Evolutionary conservation across 192 early-diverging fungal genomes (phyloP).

Genomic region (Coemansia sp.): DNA sequence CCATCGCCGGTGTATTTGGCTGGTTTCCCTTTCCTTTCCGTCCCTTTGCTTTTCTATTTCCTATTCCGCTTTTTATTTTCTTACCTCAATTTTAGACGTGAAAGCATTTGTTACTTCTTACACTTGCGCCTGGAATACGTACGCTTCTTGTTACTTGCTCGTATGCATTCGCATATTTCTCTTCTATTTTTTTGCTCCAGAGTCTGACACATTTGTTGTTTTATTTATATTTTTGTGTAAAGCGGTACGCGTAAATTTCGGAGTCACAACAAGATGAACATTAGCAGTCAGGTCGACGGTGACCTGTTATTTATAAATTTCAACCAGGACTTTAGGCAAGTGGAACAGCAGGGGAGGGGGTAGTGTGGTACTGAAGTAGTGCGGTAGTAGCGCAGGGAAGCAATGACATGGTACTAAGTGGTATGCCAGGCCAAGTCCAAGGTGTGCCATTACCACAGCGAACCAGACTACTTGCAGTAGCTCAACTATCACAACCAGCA

Average conservation of each 20-base stretch:
- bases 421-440: not conserved
- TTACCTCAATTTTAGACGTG: conserved; percentile 2
- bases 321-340: conserved; percentile 76
- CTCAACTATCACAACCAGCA: not conserved
- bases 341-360: not conserved
- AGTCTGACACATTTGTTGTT: not conserved
- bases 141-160: too few species aligned
- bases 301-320: conserved; percentile 81
- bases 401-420: too few species aligned
- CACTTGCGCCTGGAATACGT: not conserved
- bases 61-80: not conserved
- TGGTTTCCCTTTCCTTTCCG: not conserved
- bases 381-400: too few species aligned
- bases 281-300: conserved; percentile 59
- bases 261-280: conserved; percentile 58
- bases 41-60: not conserved
- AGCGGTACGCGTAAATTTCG: too few species aligned
- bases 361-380: not conserved
- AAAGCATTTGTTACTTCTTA: not conserved
- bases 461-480: not conserved
- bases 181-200: conserved; percentile 4
- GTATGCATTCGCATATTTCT: not conserved
- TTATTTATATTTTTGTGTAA: not conserved
- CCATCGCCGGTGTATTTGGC: too few species aligned
- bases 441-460: not conserved